Base-by-base conservation (phyloP, 2,329 filamentous ascomycete species). In the Parastagonospora avenae region DNA sequence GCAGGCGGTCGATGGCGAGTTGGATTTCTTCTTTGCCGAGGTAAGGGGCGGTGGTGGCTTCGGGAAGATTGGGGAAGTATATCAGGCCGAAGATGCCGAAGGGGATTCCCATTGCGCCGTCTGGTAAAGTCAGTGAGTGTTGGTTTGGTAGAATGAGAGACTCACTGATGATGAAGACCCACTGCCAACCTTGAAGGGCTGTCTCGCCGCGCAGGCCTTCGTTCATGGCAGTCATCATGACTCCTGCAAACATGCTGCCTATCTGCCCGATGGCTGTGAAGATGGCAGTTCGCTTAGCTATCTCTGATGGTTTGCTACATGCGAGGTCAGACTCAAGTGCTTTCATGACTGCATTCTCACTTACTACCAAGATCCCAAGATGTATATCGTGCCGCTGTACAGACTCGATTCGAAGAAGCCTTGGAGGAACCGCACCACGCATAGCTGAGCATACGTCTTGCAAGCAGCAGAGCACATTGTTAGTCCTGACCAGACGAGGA, bases 211-310 rank as follows among this genome's bases (percentile, higher is more conserved):
- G 53, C 33, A 69, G 50, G n/a, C 60, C 54, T 33, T 63, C 37
- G 16, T 68, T 66, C 57, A 68, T 66, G 4, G 66, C 63, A n/a
- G 66, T 69, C 66, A 68, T 69, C 66, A 69, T 68, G 8, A 66
- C 59, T 24, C 66, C 64, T 29, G 66, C 64, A 24, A 67, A 68
- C 66, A 69, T 69, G 33, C 63, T 69, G 11, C 66, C 66, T 8
- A 66, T 66, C 28, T 67, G 66, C 0, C 64, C 66, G 8, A 65
- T 57, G 4, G 66, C 64, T 8, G 66, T 69, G 35, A 69, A 69
- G 27, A 69, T 67, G 8, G 64, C 62, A 14, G 64, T 69, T 9
- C 64, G 52, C 40, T 69, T 69, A 1, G 66, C 66, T 10, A 68
- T 68, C 36, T 69, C 64, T 3, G 55, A 41, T 0, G 66, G 63